Evolutionary conservation across 140 eudicot species (phyloP), one percentile per base, ranked within the genome.

Genomic region (Flaveria floridana): DNA sequence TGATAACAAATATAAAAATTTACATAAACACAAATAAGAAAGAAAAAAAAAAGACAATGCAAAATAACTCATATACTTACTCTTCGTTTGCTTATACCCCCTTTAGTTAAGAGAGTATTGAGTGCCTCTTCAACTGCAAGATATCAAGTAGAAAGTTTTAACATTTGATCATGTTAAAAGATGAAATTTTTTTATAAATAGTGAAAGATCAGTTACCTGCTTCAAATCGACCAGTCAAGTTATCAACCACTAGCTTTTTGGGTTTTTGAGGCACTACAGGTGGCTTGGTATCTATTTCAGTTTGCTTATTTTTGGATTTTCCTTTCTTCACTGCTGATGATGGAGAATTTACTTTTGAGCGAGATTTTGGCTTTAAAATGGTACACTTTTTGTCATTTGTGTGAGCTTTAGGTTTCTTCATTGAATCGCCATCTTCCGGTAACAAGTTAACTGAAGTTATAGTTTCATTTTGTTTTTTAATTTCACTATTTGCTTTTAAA

Each of bases 51-150:
- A 2, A 20, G 0, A 13, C 12, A 11, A 4, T 14, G 34, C 72
- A 42, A 3, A 0, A 66, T 67, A n/a, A 37, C 8, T 65, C 18
- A 15, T 37, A 25, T 34, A 21, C 91, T 81, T 79, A 93, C 99
- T 86, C 84, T 88, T 14, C 95, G 81, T 79, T 90, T 93, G 88
- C 96, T 90, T 66, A 93, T 90, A 59, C 99, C 99, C 53, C 95
- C 93, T 52, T 87, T 58, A 81, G 86, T 84, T 14, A 93, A 91
- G 81, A 93, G 80, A 74, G 74, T 86, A 65, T 88, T 93, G 76
- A 93, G 94, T 80, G 88, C 90, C 85, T 83, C 91, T 81, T 93
- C 92, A 72, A 93, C 99, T 93, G 86, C 89, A 89, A 83, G 39
- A 75, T 78, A 53, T 65, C 73, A 50, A 76, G 77, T 55, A 52